These are phyloP conservation scores for Fomitopsis serialis DNA, from an alignment of 768 basidiomycete genomes.

Conservation along the genomic window DNA sequence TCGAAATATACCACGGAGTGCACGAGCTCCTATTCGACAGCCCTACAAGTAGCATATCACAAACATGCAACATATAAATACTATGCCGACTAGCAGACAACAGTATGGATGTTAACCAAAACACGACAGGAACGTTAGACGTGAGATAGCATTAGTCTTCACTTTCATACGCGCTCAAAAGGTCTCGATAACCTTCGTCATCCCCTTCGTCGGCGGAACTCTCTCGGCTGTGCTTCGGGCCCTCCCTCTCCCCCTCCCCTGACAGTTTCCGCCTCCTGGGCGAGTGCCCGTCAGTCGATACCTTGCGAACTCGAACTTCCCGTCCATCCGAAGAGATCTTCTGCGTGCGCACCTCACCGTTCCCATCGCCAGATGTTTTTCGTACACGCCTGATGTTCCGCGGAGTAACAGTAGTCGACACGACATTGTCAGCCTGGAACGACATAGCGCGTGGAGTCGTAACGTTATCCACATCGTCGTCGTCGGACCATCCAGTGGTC, in stretches of 20 bases:
- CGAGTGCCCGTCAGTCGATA: constrained; percentile 19
- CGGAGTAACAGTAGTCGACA: constrained; percentile 24
- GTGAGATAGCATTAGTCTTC: constrained; percentile 39
- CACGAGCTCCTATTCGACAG: constrained; percentile 36
- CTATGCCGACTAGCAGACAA: not conserved
- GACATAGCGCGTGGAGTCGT: constrained; percentile 53
- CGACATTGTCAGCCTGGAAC: constrained; percentile 34
- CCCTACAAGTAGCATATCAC: not conserved
- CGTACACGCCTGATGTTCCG: constrained; percentile 17
- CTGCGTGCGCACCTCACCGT: constrained; percentile 23
- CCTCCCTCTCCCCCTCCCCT: constrained; percentile 30
- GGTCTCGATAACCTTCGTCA: constrained; percentile 69
- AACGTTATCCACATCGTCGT: constrained; percentile 33
- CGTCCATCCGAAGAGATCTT: constrained; percentile 37
- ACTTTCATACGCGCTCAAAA: constrained; percentile 79
- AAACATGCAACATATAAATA: not conserved
- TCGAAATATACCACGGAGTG: constrained; percentile 55
- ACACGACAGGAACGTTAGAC: not conserved
- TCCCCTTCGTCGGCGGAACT: constrained; percentile 76
- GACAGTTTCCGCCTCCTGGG: constrained; percentile 17
- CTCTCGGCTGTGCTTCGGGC: constrained; percentile 40
- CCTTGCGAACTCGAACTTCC: constrained; percentile 31
- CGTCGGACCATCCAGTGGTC: constrained; percentile 40
- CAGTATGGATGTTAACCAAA: not conserved
- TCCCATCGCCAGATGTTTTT: constrained; percentile 17